Evolutionary conservation across 2,329 filamentous ascomycete species (phyloP).

Genomic region (Aspergillus caelatus): DNA sequence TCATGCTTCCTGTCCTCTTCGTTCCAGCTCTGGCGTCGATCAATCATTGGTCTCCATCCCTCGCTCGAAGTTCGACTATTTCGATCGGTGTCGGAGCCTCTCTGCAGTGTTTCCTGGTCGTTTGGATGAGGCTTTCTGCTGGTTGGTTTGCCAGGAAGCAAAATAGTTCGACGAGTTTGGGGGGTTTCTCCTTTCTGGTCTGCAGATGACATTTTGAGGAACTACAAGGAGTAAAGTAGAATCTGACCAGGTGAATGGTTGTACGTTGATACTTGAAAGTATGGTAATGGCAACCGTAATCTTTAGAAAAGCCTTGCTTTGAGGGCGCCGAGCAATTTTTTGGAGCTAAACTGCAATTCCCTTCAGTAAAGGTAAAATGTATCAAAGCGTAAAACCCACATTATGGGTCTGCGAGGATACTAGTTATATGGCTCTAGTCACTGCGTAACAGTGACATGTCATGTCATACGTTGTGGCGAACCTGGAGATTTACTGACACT

Average conservation of each 20-base stretch:
- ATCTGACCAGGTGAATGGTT: neutral
- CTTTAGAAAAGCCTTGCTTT: neutral
- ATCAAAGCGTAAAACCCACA: neutral
- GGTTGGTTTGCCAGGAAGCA: constrained; percentile 8
- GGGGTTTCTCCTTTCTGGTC: neutral
- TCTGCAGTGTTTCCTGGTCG: neutral
- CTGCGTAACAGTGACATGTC: neutral
- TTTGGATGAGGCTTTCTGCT: neutral
- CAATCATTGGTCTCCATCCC: constrained; percentile 33
- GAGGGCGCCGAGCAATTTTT: neutral
- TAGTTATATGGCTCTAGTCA: neutral
- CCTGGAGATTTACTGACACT: neutral
- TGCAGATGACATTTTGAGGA: neutral
- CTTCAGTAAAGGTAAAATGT: neutral
- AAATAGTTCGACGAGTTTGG: constrained; percentile 11
- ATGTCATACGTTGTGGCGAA: constrained; percentile 1
- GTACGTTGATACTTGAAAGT: neutral
- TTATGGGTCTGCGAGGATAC: neutral
- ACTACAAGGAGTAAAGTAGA: neutral
- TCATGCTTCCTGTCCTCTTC: constrained; percentile 61
- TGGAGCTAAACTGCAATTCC: neutral
- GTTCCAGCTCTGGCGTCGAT: constrained; percentile 40
- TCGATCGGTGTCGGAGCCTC: neutral
- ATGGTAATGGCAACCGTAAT: neutral
- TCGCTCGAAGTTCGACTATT: constrained; percentile 12